A percentile compares a stretch with the other conserved stretches of the same genome.
These are phyloP conservation scores for Ascosphaera aggregata DNA, from an alignment of 2,329 filamentous ascomycete species.

Conservation along the genomic window DNA sequence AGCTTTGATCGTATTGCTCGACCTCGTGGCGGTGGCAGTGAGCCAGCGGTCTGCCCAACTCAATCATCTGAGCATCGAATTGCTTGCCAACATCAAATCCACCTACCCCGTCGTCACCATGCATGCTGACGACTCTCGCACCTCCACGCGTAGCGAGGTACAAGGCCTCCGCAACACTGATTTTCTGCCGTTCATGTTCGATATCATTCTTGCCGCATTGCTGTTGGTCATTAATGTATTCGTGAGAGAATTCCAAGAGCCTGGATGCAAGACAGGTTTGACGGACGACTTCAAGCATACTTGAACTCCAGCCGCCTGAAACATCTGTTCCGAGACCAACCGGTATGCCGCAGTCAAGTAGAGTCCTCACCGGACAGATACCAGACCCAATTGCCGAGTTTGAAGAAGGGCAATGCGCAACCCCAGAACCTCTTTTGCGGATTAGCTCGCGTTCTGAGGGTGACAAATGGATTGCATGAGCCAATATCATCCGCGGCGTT, in stretches of 20 bases:
- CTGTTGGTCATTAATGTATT: neutral
- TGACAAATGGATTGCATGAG: conserved; percentile 59
- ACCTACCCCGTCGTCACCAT: conserved; percentile 39
- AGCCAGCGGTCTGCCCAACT: conserved; percentile 27
- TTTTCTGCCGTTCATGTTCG: conserved; percentile 29
- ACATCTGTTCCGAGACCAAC: conserved; percentile 84
- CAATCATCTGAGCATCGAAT: conserved; percentile 75
- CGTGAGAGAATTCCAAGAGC: conserved; percentile 33
- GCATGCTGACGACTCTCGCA: conserved; percentile 53
- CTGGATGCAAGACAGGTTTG: conserved; percentile 61
- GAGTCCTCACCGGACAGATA: conserved; percentile 46
- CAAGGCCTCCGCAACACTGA: conserved; percentile 67
- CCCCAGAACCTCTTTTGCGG: conserved; percentile 34
- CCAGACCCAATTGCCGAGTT: conserved; percentile 70
- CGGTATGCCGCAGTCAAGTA: conserved; percentile 51
- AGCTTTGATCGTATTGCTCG: conserved; percentile 13
- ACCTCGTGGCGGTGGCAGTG: conserved; percentile 8
- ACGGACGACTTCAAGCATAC: conserved; percentile 59
- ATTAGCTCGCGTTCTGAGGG: conserved; percentile 44
- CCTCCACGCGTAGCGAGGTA: conserved; percentile 79
- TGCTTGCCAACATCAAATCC: conserved; percentile 69
- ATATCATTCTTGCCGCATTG: conserved; percentile 1
- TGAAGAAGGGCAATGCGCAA: conserved; percentile 70
- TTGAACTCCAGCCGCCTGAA: conserved; percentile 63
- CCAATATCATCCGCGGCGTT: conserved; percentile 51